A percentile compares a stretch with the other conserved stretches of the same genome.
These are phyloP conservation scores for Crithidia fasciculata DNA, from an alignment of 208 protist species.

Conservation along the genomic window DNA sequence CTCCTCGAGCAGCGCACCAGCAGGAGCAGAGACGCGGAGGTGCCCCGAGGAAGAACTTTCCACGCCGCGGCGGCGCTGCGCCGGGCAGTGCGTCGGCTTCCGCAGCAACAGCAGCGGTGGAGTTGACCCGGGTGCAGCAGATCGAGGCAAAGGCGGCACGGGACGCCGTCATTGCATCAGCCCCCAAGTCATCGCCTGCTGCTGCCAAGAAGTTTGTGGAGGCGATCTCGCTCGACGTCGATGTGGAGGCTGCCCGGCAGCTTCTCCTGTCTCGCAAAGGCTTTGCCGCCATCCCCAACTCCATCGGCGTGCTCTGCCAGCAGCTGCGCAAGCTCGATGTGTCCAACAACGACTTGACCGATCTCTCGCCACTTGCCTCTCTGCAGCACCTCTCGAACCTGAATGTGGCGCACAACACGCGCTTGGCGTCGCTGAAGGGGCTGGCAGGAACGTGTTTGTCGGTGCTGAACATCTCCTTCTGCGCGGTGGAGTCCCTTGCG, in stretches of 20 bases:
- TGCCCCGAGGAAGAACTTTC: background rate
- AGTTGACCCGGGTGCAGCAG: slow-evolving; percentile 23
- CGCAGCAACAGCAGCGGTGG: background rate
- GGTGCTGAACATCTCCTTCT: slow-evolving; percentile 72
- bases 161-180: slow-evolving; percentile 8
- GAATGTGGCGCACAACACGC: slow-evolving; percentile 58
- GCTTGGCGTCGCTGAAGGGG: slow-evolving; percentile 48
- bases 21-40: too few species aligned
- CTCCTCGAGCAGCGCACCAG: too few species aligned
- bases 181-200: slow-evolving; percentile 9
- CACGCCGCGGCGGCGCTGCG: background rate
- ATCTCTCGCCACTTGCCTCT: slow-evolving; percentile 47
- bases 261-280: slow-evolving; percentile 54
- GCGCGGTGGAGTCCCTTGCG: slow-evolving; percentile 57
- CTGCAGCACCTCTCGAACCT: slow-evolving; percentile 71
- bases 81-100: too few species aligned
- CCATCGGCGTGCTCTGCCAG: slow-evolving; percentile 58
- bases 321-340: slow-evolving; percentile 75
- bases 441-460: slow-evolving; percentile 54
- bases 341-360: slow-evolving; percentile 59
- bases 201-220: slow-evolving; percentile 52
- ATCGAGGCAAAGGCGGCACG: slow-evolving; percentile 32
- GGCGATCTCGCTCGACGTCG: slow-evolving; percentile 78
- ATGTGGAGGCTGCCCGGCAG: slow-evolving; percentile 65
- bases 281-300: slow-evolving; percentile 48